A percentile compares a stretch with the other conserved stretches of the same genome.
These are phyloP conservation scores for Maudiozyma turicensis DNA, from an alignment of 805 yeast species.

Conservation along the genomic window DNA sequence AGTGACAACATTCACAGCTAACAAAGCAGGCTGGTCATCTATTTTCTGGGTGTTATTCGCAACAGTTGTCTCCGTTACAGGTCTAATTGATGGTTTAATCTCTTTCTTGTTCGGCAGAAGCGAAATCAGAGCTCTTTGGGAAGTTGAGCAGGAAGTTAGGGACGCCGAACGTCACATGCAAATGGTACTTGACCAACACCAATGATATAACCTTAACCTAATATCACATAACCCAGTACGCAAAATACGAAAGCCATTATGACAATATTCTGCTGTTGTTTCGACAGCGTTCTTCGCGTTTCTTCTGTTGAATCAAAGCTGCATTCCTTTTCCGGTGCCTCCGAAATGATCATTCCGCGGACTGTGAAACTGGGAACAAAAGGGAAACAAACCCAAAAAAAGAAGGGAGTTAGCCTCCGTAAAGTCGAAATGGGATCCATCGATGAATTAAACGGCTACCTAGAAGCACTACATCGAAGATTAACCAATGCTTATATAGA, in stretches of 20 bases:
- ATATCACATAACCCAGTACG: too few relatives aligned
- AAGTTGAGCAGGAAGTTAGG: slow-evolving; percentile 62
- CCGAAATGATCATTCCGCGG: too few relatives aligned
- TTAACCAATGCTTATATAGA: too few relatives aligned
- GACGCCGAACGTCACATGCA: slow-evolving; percentile 22
- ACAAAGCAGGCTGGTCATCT: slow-evolving; percentile 48
- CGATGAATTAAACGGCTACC: neutral
- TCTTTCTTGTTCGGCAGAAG: slow-evolving; percentile 69
- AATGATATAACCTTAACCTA: neutral
- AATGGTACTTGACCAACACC: neutral
- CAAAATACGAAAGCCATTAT: too few relatives aligned
- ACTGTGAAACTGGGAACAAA: too few relatives aligned
- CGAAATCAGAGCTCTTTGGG: slow-evolving; percentile 70
- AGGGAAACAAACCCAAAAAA: neutral
- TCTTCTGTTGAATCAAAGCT: too few relatives aligned
- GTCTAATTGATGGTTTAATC: slow-evolving; percentile 65
- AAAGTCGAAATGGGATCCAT: neutral
- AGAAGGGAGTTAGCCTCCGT: neutral
- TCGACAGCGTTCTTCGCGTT: too few relatives aligned
- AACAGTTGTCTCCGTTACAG: slow-evolving; percentile 50
- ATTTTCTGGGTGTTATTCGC: slow-evolving; percentile 55
- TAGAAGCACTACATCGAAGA: too few relatives aligned
- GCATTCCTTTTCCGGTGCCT: too few relatives aligned
- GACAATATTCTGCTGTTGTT: too few relatives aligned
- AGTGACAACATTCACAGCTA: slow-evolving; percentile 50